phyloP scores from a whole-genome alignment of 1,139 yeast genomes.

The Suhomyces kunorum region DNA sequence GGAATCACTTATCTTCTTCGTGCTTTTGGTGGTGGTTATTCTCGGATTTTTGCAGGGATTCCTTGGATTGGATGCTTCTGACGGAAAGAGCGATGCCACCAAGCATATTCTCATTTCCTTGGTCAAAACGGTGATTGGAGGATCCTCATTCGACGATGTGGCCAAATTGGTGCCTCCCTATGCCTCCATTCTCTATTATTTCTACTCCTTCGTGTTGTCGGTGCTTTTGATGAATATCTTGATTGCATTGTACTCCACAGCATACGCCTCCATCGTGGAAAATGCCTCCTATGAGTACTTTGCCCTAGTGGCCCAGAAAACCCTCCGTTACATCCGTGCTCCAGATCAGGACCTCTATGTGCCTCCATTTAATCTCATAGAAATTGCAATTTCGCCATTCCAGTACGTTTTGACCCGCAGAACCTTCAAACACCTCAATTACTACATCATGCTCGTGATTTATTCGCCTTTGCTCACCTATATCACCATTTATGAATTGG shows the following conservation, averaged over 20 bases:
- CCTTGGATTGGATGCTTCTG: constrained; percentile 83
- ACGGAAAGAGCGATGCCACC: constrained; percentile 79
- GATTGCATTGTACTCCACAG: constrained; percentile 82
- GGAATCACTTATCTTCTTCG: constrained; percentile 79
- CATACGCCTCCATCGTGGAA: constrained; percentile 77
- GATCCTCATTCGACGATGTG: constrained; percentile 70
- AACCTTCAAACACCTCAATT: constrained; percentile 41
- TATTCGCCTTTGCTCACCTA: constrained; percentile 68
- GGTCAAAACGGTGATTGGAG: constrained; percentile 70
- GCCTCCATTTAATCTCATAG: constrained; percentile 81
- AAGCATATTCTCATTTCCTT: constrained; percentile 62
- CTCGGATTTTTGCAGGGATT: constrained; percentile 86
- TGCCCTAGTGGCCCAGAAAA: constrained; percentile 83
- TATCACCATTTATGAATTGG: constrained; percentile 64
- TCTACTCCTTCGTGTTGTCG: constrained; percentile 71
- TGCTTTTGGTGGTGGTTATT: constrained; percentile 66
- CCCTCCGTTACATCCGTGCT: constrained; percentile 79
- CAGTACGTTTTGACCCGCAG: constrained; percentile 29
- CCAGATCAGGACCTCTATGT: constrained; percentile 86
- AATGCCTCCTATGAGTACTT: constrained; percentile 84
- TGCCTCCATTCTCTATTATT: constrained; percentile 73
- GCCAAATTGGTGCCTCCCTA: constrained; percentile 80
- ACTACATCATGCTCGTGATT: constrained; percentile 59
- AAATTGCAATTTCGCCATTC: constrained; percentile 47
- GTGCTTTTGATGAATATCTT: constrained; percentile 77